Evolutionary conservation across 805 yeast genomes (phyloP), one percentile per base, ranked within the genome.

Genomic region (Jamesozyma gamospora): DNA sequence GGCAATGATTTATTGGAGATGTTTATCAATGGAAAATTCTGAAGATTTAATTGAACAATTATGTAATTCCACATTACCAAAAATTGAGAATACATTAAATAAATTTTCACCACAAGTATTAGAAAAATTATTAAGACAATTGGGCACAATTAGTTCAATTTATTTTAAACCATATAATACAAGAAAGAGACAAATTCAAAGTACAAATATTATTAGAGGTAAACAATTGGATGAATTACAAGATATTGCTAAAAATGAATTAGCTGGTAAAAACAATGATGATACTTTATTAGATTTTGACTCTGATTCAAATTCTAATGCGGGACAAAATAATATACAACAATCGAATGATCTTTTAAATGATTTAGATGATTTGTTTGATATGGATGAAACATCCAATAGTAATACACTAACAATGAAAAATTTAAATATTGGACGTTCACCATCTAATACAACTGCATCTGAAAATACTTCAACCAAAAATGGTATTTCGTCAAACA

Each of bases 281-380:
- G 96, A 86, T 50, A 85, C 84, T 50, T 67, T 92, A 48, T 72
- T 90, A 37, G 95, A 90, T 58, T 78, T 90, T 47, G 96, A 82
- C 52, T 85, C 78, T 44, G 85, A 77, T 35, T 74, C 65, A 15
- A 66, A 49, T 31, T 45, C 45, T 2, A 34, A 41, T 28, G 52
- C 45, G 13, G 60, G 41, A 9, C 44, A 46, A 13, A 49, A 47
- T 13, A 48, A 46, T 8, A 54, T 62, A 3, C 50, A 65, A 4
- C 71, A 13, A 13, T 15, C 24, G 5, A 39, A 30, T 15, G 28
- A 70, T 41, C 70, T 79, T 14, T 63, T 86, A 45, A 82, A 77
- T 45, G 94, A 85, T 49, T 67, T 86, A 53, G 84, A 79, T 49
- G 94, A 82, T 55, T 64, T 85, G 39, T 85, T 72, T 38, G 60